Evolutionary conservation across 768 basidiomycete species (phyloP), one percentile per base, ranked within the genome.

Genomic region (Galerina sulciceps): DNA sequence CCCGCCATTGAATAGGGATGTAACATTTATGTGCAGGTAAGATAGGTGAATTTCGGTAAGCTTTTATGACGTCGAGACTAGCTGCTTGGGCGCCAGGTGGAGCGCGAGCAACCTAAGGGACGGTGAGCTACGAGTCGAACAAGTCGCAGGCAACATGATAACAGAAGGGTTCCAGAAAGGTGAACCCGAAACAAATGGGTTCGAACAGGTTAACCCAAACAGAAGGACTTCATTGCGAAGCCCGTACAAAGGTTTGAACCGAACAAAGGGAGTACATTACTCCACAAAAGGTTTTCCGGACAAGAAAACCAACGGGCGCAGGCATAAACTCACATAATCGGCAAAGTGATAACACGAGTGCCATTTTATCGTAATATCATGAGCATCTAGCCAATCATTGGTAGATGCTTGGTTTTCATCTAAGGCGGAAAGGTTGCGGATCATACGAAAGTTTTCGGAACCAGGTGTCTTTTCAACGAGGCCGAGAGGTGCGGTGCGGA

Each of bases 1-100:
- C 53, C 15, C 5, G 75, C 57, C 3, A 69, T 64, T 15, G 65
- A 57, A 43, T 55, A 67, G 1, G n/a, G 53, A n/a, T n/a, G n/a
- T n/a, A n/a, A n/a, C n/a, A n/a, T 45, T 73, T 69, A n/a, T 69
- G 61, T 1, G 42, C 52, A 0, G 74, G 76, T 10, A 49, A 55
- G 6, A 75, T 64, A 1, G 75, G 77, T 15, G 70, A 58, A 17
- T 63, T 68, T 0, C 72, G 58, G 51, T 69, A 76, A 1, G 77
- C 74, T 4, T 71, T 58, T n/a, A 71, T 66, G 2, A 79, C 68
- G 54, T 80, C 77, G 35, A 75, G 71, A 2, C 73, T 69, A 0
- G 75, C 67, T 0, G 67, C 79, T 44, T 76, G 67, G 0, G 74
- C 64, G 10, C 76, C 76, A 0, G 59, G 59, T 0, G 78, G 78